These are phyloP conservation scores for Fusarium coffeatum DNA, from an alignment of 2,329 filamentous ascomycete genomes.

Conservation along the genomic window DNA sequence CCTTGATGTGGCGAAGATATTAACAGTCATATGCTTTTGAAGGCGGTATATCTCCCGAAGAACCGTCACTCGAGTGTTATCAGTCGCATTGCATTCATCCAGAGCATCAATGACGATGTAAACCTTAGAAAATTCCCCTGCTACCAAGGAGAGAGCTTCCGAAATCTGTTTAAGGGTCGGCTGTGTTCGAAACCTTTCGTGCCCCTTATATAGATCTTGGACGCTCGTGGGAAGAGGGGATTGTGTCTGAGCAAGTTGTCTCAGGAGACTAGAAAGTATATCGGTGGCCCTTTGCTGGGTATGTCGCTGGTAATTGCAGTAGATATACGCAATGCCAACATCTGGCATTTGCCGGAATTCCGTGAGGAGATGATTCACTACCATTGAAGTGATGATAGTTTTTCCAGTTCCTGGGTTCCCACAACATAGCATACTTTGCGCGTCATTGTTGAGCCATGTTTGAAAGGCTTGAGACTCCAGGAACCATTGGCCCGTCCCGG, in stretches of 20 bases:
- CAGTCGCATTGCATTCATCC: too few species aligned
- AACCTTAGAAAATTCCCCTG: fast-evolving
- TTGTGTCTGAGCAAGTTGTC: fast-evolving
- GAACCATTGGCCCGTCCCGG: neutral
- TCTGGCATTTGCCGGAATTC: fast-evolving
- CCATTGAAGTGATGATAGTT: fast-evolving
- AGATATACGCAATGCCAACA: too few species aligned
- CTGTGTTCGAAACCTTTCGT: fast-evolving
- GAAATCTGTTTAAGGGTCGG: fast-evolving
- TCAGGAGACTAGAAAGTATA: too few species aligned
- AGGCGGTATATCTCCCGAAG: fast-evolving
- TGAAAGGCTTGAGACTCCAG: fast-evolving
- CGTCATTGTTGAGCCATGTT: too few species aligned
- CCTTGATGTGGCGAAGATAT: too few species aligned
- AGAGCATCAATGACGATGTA: fast-evolving
- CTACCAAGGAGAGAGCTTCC: fast-evolving
- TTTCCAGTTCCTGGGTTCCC: too few species aligned
- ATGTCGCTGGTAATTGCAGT: too few species aligned
- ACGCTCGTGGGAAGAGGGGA: fast-evolving
- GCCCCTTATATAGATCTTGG: fast-evolving
- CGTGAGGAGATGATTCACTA: fast-evolving
- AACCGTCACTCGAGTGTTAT: too few species aligned
- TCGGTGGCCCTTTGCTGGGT: too few species aligned
- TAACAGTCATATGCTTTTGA: fast-evolving
- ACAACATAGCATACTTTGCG: too few species aligned